Base-by-base conservation (phyloP, 2,329 filamentous ascomycete species). In the Fusarium secorum region DNA sequence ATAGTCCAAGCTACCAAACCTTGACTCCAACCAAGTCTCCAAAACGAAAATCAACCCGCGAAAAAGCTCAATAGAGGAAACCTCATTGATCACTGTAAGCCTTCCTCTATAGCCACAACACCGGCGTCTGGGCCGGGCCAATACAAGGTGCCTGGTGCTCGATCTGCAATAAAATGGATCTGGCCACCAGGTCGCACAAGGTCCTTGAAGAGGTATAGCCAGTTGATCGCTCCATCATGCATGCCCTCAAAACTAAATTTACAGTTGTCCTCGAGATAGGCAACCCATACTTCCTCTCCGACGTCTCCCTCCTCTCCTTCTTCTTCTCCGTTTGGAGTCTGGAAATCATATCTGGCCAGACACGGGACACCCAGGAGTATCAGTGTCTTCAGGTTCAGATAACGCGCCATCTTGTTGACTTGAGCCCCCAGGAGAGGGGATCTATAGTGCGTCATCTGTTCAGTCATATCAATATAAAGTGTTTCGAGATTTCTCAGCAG, bases 381-480 rank as follows among this genome's bases (percentile, higher is more conserved):
- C 11, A 61, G 20, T 7, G 42, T 59, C 13, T 59, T 59, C 2
- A 61, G 7, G 3, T 48, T 35, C 3, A 61, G 39, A 28, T 38
- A 11, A 2, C 28, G 17, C 10, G 33, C 26, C 51, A 46, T 60
- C 3, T 28, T 18, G 2, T 22, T 18, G 30, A 32, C 18, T 6
- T 32, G 28, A 10, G 22, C 2, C 4, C 45, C 28, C 15, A 46
- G 14, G 3, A 46, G 20, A 22, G 45, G 20, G 22, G 15, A 4
- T 1, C 0, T 7, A 3, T 11, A 5, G 7, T 9, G 10, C 17
- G 4, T 14, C 18, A 10, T 17, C 3, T 11, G 4, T 11, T 7
- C 3, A 4, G n/a, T 28, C 28, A 61, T 8, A 10, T 61, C 59
- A 20, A 61, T 18, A 14, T 35, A 59, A 5, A 59, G 42, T 6